Conservation (phyloP, 768 basidiomycete genomes). For the Strobilomyces echinocephalus region DNA sequence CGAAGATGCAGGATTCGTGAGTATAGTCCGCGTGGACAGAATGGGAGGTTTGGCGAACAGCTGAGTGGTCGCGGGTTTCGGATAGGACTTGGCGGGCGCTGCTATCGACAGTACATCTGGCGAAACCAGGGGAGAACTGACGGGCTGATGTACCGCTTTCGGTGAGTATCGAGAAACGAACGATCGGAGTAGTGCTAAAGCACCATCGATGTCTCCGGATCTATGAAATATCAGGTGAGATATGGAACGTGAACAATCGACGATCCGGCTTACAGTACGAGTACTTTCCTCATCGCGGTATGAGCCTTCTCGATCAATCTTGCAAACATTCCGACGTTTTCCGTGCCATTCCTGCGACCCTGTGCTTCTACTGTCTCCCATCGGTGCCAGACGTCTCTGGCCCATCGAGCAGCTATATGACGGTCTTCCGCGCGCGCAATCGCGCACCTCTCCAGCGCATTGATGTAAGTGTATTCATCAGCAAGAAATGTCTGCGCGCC, state of each 20-base stretch:
- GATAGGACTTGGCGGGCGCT: background rate
- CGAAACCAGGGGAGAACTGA: background rate
- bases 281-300: constrained; percentile 60
- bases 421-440: constrained; percentile 41
- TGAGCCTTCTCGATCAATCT: constrained; percentile 68
- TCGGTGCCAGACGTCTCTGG: constrained; percentile 58
- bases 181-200: constrained; percentile 49
- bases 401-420: constrained; percentile 46
- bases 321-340: constrained; percentile 22
- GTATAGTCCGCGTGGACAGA: constrained; percentile 55
- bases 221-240: constrained; percentile 28
- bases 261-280: constrained; percentile 50
- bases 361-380: constrained; percentile 52
- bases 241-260: background rate
- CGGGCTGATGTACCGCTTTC: constrained; percentile 37
- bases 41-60: constrained; percentile 41
- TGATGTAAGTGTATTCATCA: constrained; percentile 55
- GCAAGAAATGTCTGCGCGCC: constrained; percentile 29
- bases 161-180: constrained; percentile 71
- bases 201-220: constrained; percentile 46
- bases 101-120: background rate
- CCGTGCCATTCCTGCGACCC: constrained; percentile 27
- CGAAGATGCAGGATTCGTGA: constrained; percentile 29
- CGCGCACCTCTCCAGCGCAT: constrained; percentile 66
- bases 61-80: constrained; percentile 5